Evolutionary conservation across 768 basidiomycete species (phyloP), one percentile per base, ranked within the genome.

Genomic region (Filobasidium wieringae): DNA sequence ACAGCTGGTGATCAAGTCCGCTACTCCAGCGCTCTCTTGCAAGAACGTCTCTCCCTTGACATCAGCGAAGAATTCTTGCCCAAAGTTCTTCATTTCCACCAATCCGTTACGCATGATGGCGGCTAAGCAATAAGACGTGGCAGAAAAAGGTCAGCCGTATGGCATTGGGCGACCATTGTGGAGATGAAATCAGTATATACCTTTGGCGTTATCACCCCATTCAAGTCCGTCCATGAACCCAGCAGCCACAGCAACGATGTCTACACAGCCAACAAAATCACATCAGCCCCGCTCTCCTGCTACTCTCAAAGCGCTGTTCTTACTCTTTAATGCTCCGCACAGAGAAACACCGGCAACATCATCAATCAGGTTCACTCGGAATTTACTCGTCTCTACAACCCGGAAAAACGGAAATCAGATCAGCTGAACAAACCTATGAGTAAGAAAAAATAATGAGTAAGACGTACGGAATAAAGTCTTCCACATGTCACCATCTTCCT

Each of bases 61-160:
- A 39, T 70, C 68, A 4, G 72, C 64, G 69, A 78, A 78, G 69
- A 77, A 78, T 59, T 78, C 77, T 45, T 71, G 64, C 43, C 74
- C 75, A 66, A 78, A 78, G 47, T 74, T 60, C 63, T 77, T 77
- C 75, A 78, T 77, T 67, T 79, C 78, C 22, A 78, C 61, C 53
- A 78, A 64, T 52, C 78, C 78, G 57, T 76, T 77, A 26, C 78
- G 68, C 75, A 79, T 79, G 67, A 79, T 74, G 27, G 78, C 78
- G 27, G 77, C 76, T 76, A 63, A 22, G 24, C 14, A 37, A 37
- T 5, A 26, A 17, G 4, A 29, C 14, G 33, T 11, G 19, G 32
- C n/a, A 24, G 4, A 31, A 32, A 53, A 9, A 55, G 52, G 30
- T 19, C 31, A 41, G 17, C 22, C n/a, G 12, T 11, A 30, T 36